Evolutionary conservation across 2,329 filamentous ascomycete genomes (phyloP), one percentile per base, ranked within the genome.

Genomic region (Dothistroma septosporum): DNA sequence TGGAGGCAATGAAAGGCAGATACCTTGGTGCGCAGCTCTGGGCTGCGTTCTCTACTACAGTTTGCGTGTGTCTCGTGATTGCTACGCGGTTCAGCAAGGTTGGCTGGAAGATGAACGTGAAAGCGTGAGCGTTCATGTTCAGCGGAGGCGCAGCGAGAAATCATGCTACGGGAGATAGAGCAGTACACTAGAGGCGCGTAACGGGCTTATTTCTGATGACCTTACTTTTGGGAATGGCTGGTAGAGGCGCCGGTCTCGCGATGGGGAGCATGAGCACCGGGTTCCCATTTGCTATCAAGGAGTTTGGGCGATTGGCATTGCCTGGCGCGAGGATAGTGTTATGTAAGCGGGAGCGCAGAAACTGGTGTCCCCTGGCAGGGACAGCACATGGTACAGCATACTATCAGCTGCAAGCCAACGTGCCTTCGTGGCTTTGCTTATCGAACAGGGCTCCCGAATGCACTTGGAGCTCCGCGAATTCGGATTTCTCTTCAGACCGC

Each of bases 11-110:
- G 57, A 68, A 70, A 7, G 79, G 78, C 0, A 66, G 66, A 0
- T 82, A 78, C 66, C 55, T 77, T 2, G 70, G 70, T 41, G 78
- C 79, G 31, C 77, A 80, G 61, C 65, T 77, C 7, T 82, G 76
- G 68, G 76, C 75, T 6, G 77, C 75, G 4, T 64, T 65, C 11
- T 61, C 62, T 2, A 66, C 66, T 11, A 41, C 64, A 12, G 37
- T 69, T 11, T 60, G 63, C 22, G 55, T 57, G 9, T 32, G 48
- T 14, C 57, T 73, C 9, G 57, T 73, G 2, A 24, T 61, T 9
- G 59, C 61, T 9, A 60, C 72, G 14, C 68, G 72, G 48, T 49
- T 69, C 21, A 64, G 61, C 41, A 68, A 66, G 50, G 66, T 61
- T 28, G 69, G 70, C 1, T 68, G 65, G 64, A 63, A 61, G 55